These are phyloP conservation scores for Arthrobotrys sinensis DNA, from an alignment of 2,329 filamentous ascomycete genomes.

Conservation along the genomic window DNA sequence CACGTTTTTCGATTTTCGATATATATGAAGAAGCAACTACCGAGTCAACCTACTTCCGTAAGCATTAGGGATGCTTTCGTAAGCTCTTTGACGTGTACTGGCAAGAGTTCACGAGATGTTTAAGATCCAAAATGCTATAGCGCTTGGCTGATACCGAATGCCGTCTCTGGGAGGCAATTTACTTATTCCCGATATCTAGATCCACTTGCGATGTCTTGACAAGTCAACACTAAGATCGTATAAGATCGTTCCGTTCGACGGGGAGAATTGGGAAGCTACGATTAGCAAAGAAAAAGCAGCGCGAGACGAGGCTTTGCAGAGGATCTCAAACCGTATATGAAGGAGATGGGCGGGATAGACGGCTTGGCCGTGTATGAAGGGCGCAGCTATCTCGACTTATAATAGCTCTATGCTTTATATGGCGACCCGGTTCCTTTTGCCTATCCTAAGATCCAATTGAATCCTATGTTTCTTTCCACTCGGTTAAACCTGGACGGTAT, in stretches of 20 bases:
- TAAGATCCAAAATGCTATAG: constrained; percentile 23
- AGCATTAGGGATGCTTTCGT: constrained; percentile 42
- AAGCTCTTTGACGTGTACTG: constrained; percentile 26
- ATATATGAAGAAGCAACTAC: constrained; percentile 13
- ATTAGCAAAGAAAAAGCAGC: constrained; percentile 54
- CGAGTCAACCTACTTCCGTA: constrained; percentile 11
- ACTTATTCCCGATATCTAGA: constrained; percentile 39
- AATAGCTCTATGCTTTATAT: constrained; percentile 22
- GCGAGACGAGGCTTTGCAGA: constrained; percentile 46
- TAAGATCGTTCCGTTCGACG: constrained; percentile 54
- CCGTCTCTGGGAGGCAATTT: constrained; percentile 30
- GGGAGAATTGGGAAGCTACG: constrained; percentile 46
- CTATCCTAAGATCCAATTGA: constrained; percentile 8
- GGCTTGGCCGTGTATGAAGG: constrained; percentile 37
- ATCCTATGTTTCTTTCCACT: constrained; percentile 17
- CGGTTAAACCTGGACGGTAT: constrained; percentile 5
- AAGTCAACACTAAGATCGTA: constrained; percentile 52
- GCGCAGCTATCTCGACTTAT: constrained; percentile 21
- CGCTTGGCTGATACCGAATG: constrained; percentile 54
- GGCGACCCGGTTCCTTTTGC: constrained; percentile 17
- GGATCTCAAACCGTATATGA: constrained; percentile 47
- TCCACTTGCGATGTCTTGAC: constrained; percentile 57
- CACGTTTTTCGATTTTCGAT: not conserved
- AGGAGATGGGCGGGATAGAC: constrained; percentile 29
- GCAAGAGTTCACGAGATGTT: constrained; percentile 23